Evolutionary conservation across 352 stramenopile species (phyloP), one percentile per base, ranked within the genome.

Genomic region (Globisporangium spiculum): DNA sequence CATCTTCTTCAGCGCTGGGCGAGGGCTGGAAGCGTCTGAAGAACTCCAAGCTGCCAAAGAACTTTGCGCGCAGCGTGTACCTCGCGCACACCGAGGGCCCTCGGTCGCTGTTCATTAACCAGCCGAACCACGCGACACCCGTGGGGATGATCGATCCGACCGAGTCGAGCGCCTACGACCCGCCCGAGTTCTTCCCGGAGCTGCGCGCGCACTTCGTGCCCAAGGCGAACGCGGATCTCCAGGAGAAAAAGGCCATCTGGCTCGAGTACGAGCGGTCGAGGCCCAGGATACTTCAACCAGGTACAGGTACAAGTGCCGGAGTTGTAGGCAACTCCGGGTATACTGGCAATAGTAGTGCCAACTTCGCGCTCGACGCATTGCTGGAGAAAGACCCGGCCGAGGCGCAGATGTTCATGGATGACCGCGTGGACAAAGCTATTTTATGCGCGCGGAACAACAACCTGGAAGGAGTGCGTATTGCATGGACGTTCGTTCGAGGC

Each of bases 391-490:
- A 85, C 8, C 69, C 76, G 8, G 60, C 63, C 1, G 78, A 80
- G 58, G 34, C 63, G 12, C 71, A 80, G 53, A 58, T 78, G 52
- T 68, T 68, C 30, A 79, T 83, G 74, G 81, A 86, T 50, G 73
- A 86, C 44, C 75, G 70, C 20, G 77, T 87, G 27, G 72, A 71
- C 32, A 77, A 75, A 53, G 85, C 83, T 6, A 65, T 95, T 10
- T 73, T 93, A 8, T 92, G 79, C 32, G 83, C 88, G 32, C 81
- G 84, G 27, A 93, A 90, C 81, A 92, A 90, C 76, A 94, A 95
- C 65, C 65, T 93, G 41, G 78, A 89, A 69, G 84, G 83, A 57
- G 85, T 93, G 77, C 69, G 71, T 73, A 7, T 50, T 12, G 6
- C 1, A 46, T 8, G 38, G 4, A 16, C 38, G 4, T 22, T 48